phyloP scores from a whole-genome alignment of 345 rosid species.

The Conringia planisiliqua region DNA sequence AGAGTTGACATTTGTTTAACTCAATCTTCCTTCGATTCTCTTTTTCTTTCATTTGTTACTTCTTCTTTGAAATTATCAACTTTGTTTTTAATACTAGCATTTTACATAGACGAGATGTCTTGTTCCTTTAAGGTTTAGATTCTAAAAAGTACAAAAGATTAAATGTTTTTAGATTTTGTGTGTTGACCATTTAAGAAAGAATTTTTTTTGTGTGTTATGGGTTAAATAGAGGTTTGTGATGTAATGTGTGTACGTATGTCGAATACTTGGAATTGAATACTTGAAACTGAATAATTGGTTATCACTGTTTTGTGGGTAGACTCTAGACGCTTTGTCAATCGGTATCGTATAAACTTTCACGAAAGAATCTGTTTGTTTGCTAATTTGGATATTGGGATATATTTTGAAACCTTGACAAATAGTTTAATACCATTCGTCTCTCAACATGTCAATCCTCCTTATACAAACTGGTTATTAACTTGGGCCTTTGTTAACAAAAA shows the following conservation, averaged over 20 bases:
- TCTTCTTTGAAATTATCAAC: not conserved
- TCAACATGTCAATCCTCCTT: not conserved
- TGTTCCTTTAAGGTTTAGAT: not conserved
- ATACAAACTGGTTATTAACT: too few species aligned
- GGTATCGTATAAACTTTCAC: not conserved
- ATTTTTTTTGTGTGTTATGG: not conserved
- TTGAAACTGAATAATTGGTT: not conserved
- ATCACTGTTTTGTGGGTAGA: not conserved
- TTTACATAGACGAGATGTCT: not conserved
- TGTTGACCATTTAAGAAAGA: not conserved
- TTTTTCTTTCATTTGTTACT: not conserved
- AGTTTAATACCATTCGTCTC: not conserved
- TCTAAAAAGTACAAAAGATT: not conserved
- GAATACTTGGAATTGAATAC: not conserved
- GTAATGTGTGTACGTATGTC: not conserved
- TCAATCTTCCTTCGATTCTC: slow-evolving; percentile 15
- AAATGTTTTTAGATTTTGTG: too few species aligned
- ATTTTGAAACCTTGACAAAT: not conserved
- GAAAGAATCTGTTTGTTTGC: too few species aligned
- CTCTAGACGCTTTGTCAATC: not conserved
- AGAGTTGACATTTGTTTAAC: slow-evolving; percentile 38
- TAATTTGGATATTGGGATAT: not conserved
- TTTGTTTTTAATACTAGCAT: not conserved
- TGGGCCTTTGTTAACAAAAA: too few species aligned
- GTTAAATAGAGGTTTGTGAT: not conserved